These are phyloP conservation scores for Lizonia empirigonia DNA, from an alignment of 2,329 filamentous ascomycete genomes.

Conservation along the genomic window DNA sequence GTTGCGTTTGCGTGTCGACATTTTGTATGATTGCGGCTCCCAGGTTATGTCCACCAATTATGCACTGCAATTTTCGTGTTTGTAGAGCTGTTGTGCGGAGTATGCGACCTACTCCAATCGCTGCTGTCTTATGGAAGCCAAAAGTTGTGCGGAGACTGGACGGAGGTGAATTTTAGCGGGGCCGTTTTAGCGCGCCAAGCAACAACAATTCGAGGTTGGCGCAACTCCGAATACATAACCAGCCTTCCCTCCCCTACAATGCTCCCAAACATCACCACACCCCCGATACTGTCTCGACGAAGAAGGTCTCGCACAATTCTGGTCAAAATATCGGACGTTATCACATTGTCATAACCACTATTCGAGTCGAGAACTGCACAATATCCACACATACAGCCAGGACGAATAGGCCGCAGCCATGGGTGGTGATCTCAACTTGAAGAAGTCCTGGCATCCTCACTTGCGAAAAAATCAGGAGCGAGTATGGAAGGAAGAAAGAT, in stretches of 20 bases:
- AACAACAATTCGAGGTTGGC: slow-evolving; percentile 9
- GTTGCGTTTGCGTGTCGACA: slow-evolving; percentile 73
- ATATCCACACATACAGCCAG: neutral
- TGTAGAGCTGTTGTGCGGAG: neutral
- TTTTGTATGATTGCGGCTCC: slow-evolving; percentile 38
- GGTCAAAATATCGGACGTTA: no score
- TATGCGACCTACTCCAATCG: neutral
- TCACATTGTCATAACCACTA: no score
- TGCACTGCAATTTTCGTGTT: neutral
- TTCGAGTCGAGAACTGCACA: no score
- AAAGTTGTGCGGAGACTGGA: slow-evolving; percentile 35
- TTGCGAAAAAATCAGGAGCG: slow-evolving; percentile 87
- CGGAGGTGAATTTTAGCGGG: slow-evolving; percentile 36
- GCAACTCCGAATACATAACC: slow-evolving; percentile 3
- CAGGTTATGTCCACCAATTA: neutral
- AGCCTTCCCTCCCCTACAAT: slow-evolving; percentile 9
- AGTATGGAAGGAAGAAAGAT: slow-evolving; percentile 91
- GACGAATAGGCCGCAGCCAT: slow-evolving; percentile 60
- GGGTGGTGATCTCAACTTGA: slow-evolving; percentile 94
- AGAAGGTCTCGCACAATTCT: neutral
- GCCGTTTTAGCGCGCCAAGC: slow-evolving; percentile 16
- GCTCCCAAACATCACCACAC: neutral
- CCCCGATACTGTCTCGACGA: neutral
- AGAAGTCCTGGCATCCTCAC: slow-evolving; percentile 86
- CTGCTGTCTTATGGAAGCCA: slow-evolving; percentile 13